Base-by-base conservation (phyloP, 768 basidiomycete species). In the Auricularia sp. region DNA sequence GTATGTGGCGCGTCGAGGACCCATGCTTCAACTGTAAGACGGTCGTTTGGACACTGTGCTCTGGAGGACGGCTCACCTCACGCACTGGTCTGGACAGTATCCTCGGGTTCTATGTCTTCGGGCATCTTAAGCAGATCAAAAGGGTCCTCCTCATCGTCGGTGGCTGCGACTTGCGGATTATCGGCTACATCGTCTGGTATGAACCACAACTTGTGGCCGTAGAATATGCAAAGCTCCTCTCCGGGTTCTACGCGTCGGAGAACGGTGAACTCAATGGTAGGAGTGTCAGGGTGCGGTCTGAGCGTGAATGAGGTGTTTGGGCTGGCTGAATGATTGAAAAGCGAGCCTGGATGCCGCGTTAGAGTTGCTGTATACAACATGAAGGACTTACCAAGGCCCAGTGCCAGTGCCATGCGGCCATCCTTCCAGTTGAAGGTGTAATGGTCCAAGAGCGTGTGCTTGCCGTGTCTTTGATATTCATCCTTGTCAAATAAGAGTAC, bases 341-440 rank as follows among this genome's bases (percentile, higher is more conserved):
- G 70, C 2, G 90, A 92, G 3, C 91, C 91, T 91, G 66, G 10
- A 11, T 1, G 12, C 14, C n/a, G 29, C 29, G 29, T 29, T 29
- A 29, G 29, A 29, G 29, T 29, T 29, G 29, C 29, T 29, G 29
- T 29, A 29, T 29, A 29, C 29, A 29, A 29, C 29, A 29, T 7
- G 59, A 36, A 8, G 23, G 21, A 34, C 6, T 62, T 70, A 91
- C 91, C 91, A 33, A 92, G 79, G 2, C 91, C 91, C 1, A 91
- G 74, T 0, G 88, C 86, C 21, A 94, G 79, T 0, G 89, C 93
- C 86, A 88, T 87, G 6, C 82, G 77, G 4, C 87, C 85, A 65
- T 87, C 86, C 66, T 76, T 74, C 88, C 90, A 94, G 34, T 80
- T 83, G 70, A 91, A 92, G 0, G 88, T 83, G 70, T 91, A 91